phyloP scores from a whole-genome alignment of 176 grass and related monocot genomes.

The Triticum urartu region DNA sequence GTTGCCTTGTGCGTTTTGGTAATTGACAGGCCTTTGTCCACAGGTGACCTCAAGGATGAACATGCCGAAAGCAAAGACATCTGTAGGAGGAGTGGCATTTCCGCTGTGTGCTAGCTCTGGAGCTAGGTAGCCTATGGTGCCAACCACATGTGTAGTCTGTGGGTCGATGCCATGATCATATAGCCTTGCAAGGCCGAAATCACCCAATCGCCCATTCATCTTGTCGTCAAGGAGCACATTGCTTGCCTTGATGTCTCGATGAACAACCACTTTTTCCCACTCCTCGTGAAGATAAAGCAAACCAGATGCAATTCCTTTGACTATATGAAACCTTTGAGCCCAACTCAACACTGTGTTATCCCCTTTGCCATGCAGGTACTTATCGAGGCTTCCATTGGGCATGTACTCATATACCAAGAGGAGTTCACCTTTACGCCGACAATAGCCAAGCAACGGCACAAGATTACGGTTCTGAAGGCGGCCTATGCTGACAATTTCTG shows the following conservation, averaged over 20 bases:
- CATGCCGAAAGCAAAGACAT: not conserved
- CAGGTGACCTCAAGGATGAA: not conserved
- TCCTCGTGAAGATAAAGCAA: too few relatives aligned
- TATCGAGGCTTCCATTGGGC: not conserved
- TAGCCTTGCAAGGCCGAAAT: not conserved
- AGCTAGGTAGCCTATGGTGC: not conserved
- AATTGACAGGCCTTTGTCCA: not conserved
- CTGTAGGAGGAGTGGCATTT: not conserved
- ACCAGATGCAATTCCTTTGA: not conserved
- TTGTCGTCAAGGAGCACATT: not conserved
- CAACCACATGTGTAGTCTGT: not conserved
- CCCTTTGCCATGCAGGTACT: not conserved
- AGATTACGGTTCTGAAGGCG: too few relatives aligned
- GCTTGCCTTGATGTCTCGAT: not conserved
- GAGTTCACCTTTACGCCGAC: too few relatives aligned
- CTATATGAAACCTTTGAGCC: not conserved
- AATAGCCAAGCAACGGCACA: too few relatives aligned
- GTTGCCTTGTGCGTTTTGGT: not conserved
- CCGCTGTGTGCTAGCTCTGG: not conserved
- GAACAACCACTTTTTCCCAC: not conserved
- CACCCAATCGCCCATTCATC: not conserved
- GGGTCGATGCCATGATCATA: not conserved
- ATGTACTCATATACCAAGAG: too few relatives aligned
- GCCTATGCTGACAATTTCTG: too few relatives aligned
- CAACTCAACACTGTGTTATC: not conserved